Conservation (phyloP, 805 yeast genomes). For the Yarrowia osloensis region DNA sequence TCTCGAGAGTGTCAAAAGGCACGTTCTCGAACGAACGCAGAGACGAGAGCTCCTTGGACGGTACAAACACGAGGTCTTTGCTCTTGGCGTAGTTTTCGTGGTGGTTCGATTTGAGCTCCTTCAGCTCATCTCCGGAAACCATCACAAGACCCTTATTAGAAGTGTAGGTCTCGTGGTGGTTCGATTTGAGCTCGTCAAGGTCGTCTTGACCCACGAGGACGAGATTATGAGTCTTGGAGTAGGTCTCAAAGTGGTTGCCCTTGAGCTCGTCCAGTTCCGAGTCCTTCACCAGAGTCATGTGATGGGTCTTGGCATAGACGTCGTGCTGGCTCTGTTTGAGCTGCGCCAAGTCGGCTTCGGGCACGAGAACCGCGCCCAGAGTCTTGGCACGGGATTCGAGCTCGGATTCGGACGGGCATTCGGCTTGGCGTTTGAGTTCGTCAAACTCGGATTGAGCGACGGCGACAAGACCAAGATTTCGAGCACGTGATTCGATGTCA, state of each 20-base stretch:
- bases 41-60: slow-evolving; percentile 34
- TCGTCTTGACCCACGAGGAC: slow-evolving; percentile 33
- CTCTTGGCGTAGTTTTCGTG: neutral
- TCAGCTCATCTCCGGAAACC: slow-evolving; percentile 34
- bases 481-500: slow-evolving; percentile 32
- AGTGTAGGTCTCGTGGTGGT: slow-evolving; percentile 29
- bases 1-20: slow-evolving; percentile 35
- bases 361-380: slow-evolving; percentile 27
- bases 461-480: slow-evolving; percentile 33
- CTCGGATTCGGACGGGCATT: slow-evolving; percentile 35
- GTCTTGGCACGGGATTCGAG: slow-evolving; percentile 30
- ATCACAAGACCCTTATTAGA: slow-evolving; percentile 32
- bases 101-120: slow-evolving; percentile 33
- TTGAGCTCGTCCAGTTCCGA: neutral
- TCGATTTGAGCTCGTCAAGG: slow-evolving; percentile 34
- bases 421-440: slow-evolving; percentile 34
- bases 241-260: neutral
- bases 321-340: neutral
- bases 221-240: neutral
- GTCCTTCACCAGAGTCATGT: neutral
- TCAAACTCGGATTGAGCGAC: slow-evolving; percentile 35
- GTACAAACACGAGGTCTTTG: neutral
- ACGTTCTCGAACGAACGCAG: neutral
- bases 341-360: slow-evolving; percentile 32
- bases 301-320: neutral